Conservation (phyloP, 2,329 filamentous ascomycete genomes). For the Aspergillus aculeatus region DNA sequence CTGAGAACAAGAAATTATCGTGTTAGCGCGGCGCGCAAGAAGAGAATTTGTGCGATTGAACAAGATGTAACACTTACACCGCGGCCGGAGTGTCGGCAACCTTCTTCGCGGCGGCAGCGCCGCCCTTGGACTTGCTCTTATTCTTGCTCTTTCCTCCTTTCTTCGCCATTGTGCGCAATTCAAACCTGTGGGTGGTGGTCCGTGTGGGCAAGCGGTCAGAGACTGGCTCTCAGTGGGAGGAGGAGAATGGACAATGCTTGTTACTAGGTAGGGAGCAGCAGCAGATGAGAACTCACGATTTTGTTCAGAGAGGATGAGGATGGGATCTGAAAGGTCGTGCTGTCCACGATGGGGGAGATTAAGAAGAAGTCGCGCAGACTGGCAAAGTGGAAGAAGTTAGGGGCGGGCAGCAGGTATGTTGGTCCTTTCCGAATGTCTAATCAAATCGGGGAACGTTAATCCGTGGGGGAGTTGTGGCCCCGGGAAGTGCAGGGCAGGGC, state of each 20-base stretch:
- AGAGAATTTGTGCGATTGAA: background rate
- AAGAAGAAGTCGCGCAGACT: slow-evolving; percentile 1
- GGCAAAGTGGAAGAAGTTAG: slow-evolving; percentile 15
- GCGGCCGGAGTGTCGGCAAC: slow-evolving; percentile 29
- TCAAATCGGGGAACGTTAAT: slow-evolving; percentile 26
- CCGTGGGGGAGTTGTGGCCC: slow-evolving; percentile 10
- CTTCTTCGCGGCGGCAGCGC: slow-evolving; percentile 26
- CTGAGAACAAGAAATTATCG: background rate
- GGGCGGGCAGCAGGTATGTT: slow-evolving; percentile 17
- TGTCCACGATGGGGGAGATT: slow-evolving; percentile 1
- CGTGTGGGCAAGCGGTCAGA: slow-evolving; percentile 10
- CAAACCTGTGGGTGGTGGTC: slow-evolving; percentile 2
- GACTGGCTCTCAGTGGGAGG: slow-evolving; percentile 12
- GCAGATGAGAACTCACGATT: slow-evolving; percentile 13
- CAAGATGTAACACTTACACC: slow-evolving; percentile 29
- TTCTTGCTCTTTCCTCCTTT: slow-evolving; percentile 35
- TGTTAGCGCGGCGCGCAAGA: slow-evolving; percentile 2
- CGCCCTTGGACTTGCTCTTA: slow-evolving; percentile 29
- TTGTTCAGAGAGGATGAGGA: background rate
- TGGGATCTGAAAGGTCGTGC: background rate
- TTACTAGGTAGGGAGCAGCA: background rate
- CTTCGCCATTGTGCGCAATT: slow-evolving; percentile 31
- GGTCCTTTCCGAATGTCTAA: slow-evolving; percentile 24
- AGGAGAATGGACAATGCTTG: slow-evolving; percentile 2
- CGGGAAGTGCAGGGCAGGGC: background rate